A percentile compares a stretch with the other conserved stretches of the same genome.
phyloP scores from a whole-genome alignment of 2,329 filamentous ascomycete species.

The Paecilomyces fulvus region DNA sequence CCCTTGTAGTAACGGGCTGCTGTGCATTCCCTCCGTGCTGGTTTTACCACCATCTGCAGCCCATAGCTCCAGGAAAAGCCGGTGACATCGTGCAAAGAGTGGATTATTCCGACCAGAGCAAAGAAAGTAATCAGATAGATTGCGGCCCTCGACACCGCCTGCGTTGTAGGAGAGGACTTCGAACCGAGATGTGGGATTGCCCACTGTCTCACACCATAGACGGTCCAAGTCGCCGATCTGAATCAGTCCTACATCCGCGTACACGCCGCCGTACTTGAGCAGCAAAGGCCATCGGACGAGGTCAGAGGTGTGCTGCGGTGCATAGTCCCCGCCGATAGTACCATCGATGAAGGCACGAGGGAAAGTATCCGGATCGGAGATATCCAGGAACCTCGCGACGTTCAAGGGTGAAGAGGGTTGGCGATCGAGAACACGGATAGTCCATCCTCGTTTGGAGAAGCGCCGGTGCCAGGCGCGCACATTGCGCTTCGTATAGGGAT shows the following conservation, averaged over 20 bases:
- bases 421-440: conserved; percentile 44
- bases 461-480: conserved; percentile 48
- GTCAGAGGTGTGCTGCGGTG: conserved; percentile 49
- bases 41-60: conserved; percentile 36
- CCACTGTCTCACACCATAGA: conserved; percentile 45
- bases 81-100: conserved; percentile 42
- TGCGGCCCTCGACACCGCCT: conserved; percentile 25
- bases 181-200: conserved; percentile 37
- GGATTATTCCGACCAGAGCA: conserved; percentile 33
- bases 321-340: conserved; percentile 42
- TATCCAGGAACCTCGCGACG: conserved; percentile 42
- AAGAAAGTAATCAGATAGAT: conserved; percentile 45
- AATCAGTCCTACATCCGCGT: conserved; percentile 49
- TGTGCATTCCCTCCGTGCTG: conserved; percentile 45
- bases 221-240: conserved; percentile 50
- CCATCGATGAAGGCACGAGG: conserved; percentile 45
- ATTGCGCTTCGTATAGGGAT: conserved; percentile 46
- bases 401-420: conserved; percentile 39
- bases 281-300: conserved; percentile 50
- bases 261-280: conserved; percentile 50
- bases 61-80: conserved; percentile 46
- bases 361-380: conserved; percentile 36
- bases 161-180: conserved; percentile 43
- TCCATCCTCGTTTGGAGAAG: conserved; percentile 46
- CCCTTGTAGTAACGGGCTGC: conserved; percentile 40